Evolutionary conservation across 495 filamentous ascomycete species (phyloP).

Genomic region (Hypoxylon intermedium): DNA sequence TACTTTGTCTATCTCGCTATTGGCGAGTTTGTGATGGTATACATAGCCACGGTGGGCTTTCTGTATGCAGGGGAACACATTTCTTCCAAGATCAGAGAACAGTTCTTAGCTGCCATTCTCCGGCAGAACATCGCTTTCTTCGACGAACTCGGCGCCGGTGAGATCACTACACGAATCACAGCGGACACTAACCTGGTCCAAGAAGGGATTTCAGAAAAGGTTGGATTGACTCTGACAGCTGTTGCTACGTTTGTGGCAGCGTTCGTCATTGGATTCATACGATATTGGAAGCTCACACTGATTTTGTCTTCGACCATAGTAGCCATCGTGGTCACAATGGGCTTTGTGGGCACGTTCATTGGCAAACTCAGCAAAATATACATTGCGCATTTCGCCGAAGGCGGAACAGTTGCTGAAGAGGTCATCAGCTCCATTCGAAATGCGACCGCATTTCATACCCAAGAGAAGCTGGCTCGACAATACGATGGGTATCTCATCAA

Average conservation of each 20-base stretch:
- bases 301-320: constrained; percentile 81
- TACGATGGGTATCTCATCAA: constrained; percentile 76
- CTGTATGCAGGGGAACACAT: constrained; percentile 94
- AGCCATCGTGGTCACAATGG: constrained; percentile 77
- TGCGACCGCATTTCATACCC: constrained; percentile 88
- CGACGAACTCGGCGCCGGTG: constrained; percentile 88
- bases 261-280: constrained; percentile 85
- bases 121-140: constrained; percentile 93
- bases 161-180: constrained; percentile 92
- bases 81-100: constrained; percentile 81
- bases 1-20: constrained; percentile 94
- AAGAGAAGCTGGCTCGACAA: constrained; percentile 83
- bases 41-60: constrained; percentile 84
- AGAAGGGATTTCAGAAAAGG: constrained; percentile 87
- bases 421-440: constrained; percentile 93
- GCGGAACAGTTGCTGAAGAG: constrained; percentile 91
- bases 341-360: constrained; percentile 72
- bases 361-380: constrained; percentile 79
- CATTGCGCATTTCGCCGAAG: constrained; percentile 77
- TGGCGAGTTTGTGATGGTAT: constrained; percentile 81
- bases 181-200: constrained; percentile 89
- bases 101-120: constrained; percentile 82
- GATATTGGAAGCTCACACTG: constrained; percentile 82
- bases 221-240: constrained; percentile 76
- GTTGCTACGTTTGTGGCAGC: constrained; percentile 83